Evolutionary conservation across 345 rosid species (phyloP).

Genomic region (Kernera saxatilis): DNA sequence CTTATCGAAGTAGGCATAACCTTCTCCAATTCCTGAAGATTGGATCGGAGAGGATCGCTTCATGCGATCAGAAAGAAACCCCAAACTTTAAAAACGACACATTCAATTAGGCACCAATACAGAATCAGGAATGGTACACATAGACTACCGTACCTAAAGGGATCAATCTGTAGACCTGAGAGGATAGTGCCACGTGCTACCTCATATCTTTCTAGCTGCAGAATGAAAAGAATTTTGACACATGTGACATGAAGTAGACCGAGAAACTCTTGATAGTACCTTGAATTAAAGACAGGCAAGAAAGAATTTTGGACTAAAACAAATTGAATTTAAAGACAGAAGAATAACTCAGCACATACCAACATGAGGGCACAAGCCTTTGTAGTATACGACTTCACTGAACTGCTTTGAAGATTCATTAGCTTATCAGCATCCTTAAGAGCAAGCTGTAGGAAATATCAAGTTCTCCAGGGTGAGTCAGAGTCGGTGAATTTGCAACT

Average conservation of each 20-base stretch:
- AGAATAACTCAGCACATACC: slow-evolving; percentile 40
- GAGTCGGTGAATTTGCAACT: background rate
- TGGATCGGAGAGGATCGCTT: slow-evolving; percentile 72
- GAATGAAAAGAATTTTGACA: background rate
- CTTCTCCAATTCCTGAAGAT: slow-evolving; percentile 61
- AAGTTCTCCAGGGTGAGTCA: slow-evolving; percentile 5
- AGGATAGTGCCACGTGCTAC: slow-evolving; percentile 63
- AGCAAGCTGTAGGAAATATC: slow-evolving; percentile 60
- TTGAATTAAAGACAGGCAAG: background rate
- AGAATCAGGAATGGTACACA: background rate
- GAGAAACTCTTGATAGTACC: slow-evolving; percentile 6
- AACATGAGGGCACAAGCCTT: slow-evolving; percentile 71
- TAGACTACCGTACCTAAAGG: slow-evolving; percentile 54
- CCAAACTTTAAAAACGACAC: slow-evolving; percentile 13
- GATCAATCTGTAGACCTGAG: slow-evolving; percentile 89
- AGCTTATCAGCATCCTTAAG: slow-evolving; percentile 91
- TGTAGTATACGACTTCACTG: slow-evolving; percentile 47
- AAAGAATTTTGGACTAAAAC: background rate
- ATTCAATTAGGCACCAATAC: background rate
- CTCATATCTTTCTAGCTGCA: slow-evolving; percentile 88
- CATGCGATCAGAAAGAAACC: slow-evolving; percentile 41
- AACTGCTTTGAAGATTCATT: slow-evolving; percentile 44
- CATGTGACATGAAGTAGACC: background rate
- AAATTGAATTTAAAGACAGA: background rate
- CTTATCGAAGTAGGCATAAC: slow-evolving; percentile 27